Evolutionary conservation across 1,139 yeast species (phyloP).

Genomic region (Hyphopichia fennica): DNA sequence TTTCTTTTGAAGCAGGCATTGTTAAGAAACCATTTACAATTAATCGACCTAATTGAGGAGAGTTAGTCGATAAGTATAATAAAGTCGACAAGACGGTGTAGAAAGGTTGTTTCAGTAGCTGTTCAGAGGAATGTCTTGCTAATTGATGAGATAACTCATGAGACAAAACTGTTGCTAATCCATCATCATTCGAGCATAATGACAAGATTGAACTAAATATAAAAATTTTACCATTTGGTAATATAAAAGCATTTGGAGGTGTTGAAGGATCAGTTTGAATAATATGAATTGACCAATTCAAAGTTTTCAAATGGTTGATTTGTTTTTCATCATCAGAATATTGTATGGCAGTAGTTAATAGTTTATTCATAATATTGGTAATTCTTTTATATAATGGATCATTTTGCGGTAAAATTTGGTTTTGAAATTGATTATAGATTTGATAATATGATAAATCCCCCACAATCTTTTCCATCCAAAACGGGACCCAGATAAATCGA

Average conservation of each 20-base stretch:
- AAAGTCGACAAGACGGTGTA: conserved; percentile 52
- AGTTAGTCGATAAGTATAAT: conserved; percentile 25
- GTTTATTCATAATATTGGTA: conserved; percentile 56
- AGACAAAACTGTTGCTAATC: conserved; percentile 87
- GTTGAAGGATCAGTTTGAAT: conserved; percentile 60
- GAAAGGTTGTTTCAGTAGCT: conserved; percentile 63
- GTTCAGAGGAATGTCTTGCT: conserved; percentile 89
- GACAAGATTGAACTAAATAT: conserved; percentile 79
- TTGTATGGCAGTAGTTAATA: conserved; percentile 58
- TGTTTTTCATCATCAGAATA: conserved; percentile 31
- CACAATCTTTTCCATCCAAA: conserved; percentile 61
- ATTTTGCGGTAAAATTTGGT: conserved; percentile 47
- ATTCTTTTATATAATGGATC: conserved; percentile 63
- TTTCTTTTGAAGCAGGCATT: conserved; percentile 84
- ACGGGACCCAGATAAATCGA: conserved; percentile 74
- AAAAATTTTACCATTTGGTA: conserved; percentile 95
- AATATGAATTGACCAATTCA: conserved; percentile 82
- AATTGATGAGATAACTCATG: conserved; percentile 94
- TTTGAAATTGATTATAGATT: conserved; percentile 22
- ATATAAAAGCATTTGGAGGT: conserved; percentile 94
- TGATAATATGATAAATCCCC: conserved; percentile 71
- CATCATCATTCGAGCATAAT: conserved; percentile 80
- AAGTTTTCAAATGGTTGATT: conserved; percentile 31
- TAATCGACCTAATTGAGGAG: conserved; percentile 25
- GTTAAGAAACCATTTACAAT: conserved; percentile 61